phyloP scores from a whole-genome alignment of 1,284 basidiomycete species.

The Trichosporon ovoides region DNA sequence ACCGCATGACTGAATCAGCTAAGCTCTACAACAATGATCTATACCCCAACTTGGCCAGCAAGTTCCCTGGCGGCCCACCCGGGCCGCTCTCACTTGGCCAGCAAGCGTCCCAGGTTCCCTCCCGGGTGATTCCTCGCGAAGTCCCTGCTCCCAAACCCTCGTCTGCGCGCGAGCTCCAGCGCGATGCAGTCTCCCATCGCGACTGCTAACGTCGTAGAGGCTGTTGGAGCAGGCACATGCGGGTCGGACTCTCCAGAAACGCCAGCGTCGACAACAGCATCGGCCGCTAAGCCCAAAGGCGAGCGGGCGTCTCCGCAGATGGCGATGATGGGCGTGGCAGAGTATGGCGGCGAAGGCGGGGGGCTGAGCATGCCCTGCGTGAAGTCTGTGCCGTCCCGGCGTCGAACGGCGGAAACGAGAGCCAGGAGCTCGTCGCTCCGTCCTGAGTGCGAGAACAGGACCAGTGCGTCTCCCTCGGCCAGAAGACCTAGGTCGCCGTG shows the following conservation, averaged over 20 bases:
- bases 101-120: not conserved
- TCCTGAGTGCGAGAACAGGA: not conserved
- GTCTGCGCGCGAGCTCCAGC: not conserved
- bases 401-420: not conserved
- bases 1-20: no score
- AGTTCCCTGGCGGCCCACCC: no score
- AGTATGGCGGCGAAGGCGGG: not conserved
- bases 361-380: not conserved
- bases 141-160: not conserved
- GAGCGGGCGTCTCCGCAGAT: not conserved
- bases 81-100: not conserved
- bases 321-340: not conserved
- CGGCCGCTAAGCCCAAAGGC: not conserved
- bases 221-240: not conserved
- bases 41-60: no score
- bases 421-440: not conserved
- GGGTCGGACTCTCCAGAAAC: not conserved
- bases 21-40: no score
- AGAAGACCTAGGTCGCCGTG: slow-evolving; percentile 2
- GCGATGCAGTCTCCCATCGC: not conserved
- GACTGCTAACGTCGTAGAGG: not conserved
- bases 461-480: not conserved
- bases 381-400: not conserved
- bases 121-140: not conserved
- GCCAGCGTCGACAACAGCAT: not conserved